Evolutionary conservation across 495 filamentous ascomycete species (phyloP), one percentile per base, ranked within the genome.

Genomic region (Rusavskia elegans): DNA sequence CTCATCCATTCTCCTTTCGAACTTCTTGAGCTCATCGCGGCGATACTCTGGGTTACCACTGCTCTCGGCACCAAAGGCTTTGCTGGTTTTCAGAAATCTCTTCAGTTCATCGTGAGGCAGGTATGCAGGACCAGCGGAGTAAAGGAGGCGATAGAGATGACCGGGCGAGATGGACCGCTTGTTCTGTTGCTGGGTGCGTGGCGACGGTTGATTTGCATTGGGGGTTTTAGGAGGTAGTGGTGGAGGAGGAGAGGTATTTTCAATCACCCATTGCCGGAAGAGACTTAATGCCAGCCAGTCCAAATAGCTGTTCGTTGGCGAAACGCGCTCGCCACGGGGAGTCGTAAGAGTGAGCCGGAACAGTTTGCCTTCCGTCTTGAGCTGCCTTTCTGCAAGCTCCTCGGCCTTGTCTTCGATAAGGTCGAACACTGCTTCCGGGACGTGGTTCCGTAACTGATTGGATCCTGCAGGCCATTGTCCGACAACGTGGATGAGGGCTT

Each of bases 321-420:
- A 82, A 42, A 96, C 82, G 35, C 87, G 74, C 57, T 94, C 89
- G 19, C 89, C 89, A 52, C 79, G 68, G 0, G 78, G 74, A n/a
- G 82, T 94, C 0, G 79, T 87, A 0, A 95, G 73, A 0, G 77
- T 84, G 9, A 96, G 70, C 8, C 88, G 78, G 59, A 92, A 87
- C 27, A 96, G 78, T 48, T 80, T 79, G 10, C 77, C 80, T 62
- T 95, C 88, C 35, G 88, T 70, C 51, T 70, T 70, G 40, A 76
- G 69, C 41, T 84, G 81, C 7, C 75, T 69, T 46, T 86, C 80
- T 50, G 87, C 83, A 3, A 90, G 71, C 59, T 94, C 87, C 56
- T 90, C 75, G 35, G 85, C 84, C 64, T 94, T 94, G 62, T 94
- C 87, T 61, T 92, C 85, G 54, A 96, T 90, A 16, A 94, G 74